These are phyloP conservation scores for Liriodendron chinense DNA, from an alignment of 164 flowering plant genomes.

Conservation along the genomic window DNA sequence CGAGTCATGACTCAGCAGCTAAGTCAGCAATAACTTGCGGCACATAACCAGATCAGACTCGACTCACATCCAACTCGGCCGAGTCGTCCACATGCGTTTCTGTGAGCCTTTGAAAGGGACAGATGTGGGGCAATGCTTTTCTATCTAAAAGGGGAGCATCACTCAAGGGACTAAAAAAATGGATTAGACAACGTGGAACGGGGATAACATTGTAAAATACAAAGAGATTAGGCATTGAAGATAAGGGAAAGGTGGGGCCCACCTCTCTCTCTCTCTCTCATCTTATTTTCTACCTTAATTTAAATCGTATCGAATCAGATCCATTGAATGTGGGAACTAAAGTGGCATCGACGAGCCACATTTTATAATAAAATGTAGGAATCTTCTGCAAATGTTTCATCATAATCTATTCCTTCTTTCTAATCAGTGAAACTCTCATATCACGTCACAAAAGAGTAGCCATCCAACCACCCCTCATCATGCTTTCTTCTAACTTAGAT, in stretches of 20 bases:
- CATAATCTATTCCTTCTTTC: conserved; percentile 7
- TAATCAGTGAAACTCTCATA: background rate
- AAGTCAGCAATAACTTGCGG: too few relatives aligned
- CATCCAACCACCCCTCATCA: background rate
- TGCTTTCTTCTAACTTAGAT: background rate
- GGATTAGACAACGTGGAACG: conserved; percentile 29
- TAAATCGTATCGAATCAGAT: conserved; percentile 23
- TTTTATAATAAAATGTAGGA: conserved; percentile 2
- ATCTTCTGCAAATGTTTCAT: conserved; percentile 6
- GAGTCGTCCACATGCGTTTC: too few relatives aligned
- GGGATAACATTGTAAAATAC: conserved; percentile 22
- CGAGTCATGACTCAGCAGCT: too few relatives aligned
- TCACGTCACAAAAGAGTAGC: background rate
- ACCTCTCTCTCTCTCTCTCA: background rate
- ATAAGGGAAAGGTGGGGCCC: conserved; percentile 13
- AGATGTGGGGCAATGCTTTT: background rate
- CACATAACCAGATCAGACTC: too few relatives aligned
- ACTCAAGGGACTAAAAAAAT: background rate
- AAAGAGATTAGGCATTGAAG: conserved; percentile 13
- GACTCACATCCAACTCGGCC: too few relatives aligned
- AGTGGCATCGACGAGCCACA: conserved; percentile 17
- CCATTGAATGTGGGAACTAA: conserved; percentile 40
- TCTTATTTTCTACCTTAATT: background rate
- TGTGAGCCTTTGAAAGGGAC: too few relatives aligned
- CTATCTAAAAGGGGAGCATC: background rate